Evolutionary conservation across 805 yeast genomes (phyloP), one percentile per base, ranked within the genome.

Genomic region (Isabelozyma heimii): DNA sequence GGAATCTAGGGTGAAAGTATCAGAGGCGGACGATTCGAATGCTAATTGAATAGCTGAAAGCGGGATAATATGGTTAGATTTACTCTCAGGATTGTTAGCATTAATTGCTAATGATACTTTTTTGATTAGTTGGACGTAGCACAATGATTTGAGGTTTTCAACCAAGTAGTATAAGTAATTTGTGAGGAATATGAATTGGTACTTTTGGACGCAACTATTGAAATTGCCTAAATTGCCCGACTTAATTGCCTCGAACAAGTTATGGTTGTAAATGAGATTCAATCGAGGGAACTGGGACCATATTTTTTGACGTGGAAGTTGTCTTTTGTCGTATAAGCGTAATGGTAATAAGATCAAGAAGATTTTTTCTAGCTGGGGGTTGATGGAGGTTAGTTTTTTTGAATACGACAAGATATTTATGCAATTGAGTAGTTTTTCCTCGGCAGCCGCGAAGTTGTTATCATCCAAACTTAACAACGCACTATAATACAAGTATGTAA

Each of bases 391-490:
- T 43, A 55, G 56, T 44, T 76, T 73, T 33, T 55, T 41, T 8
- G 46, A 46, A 53, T 60, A 65, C 8, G 63, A 43, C 35, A 71
- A 54, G 28, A 71, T 55, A 9, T 55, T 53, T 51, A 80, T 65
- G 0, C 94, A 91, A 40, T 68, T 59, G 10, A 72, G 65, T 42
- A 89, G 73, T 57, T 81, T 77, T 12, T 63, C 64, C 48, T 77
- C 79, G 3, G 86, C 85, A 12, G 67, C 66, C 2, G 50, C 65
- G 54, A 80, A 82, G 49, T 87, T 84, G 24, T 81, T 81, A 48
- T 85, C 87, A 57, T 86, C 84, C 39, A 86, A 79, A 44, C 82
- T 76, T 46, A 87, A 72, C 12, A 84, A 73, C 2, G 91, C 89
- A 59, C 83, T 76, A 66, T 83, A 88, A 67, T 87, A 91, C 44